Conservation (phyloP, 345 rosid genomes). For the Citrus unshiu region DNA sequence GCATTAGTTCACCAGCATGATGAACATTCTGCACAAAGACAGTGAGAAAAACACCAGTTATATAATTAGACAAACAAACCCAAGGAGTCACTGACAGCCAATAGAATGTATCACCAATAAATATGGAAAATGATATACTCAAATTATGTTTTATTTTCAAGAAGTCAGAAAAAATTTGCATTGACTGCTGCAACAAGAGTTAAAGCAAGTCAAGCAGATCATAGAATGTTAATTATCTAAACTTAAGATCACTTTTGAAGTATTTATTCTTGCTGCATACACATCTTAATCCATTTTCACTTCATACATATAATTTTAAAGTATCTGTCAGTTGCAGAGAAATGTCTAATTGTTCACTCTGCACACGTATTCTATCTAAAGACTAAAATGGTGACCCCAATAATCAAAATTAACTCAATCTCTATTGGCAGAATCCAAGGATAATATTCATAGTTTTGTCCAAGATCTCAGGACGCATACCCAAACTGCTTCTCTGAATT, state of each 20-base stretch:
- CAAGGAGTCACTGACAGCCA: background rate
- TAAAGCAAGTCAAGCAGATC: background rate
- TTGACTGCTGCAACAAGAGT: background rate
- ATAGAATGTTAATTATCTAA: background rate
- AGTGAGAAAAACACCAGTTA: constrained; percentile 1
- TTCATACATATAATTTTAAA: background rate
- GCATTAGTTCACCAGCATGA: constrained; percentile 82
- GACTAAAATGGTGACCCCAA: background rate
- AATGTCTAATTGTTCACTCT: background rate
- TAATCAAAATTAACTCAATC: background rate
- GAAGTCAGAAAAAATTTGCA: background rate
- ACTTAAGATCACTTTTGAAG: background rate
- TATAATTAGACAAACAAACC: background rate
- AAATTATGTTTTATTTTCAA: background rate
- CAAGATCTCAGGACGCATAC: constrained; percentile 34
- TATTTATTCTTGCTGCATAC: background rate
- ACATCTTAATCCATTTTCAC: background rate
- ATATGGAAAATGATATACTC: constrained; percentile 5
- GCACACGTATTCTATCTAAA: background rate
- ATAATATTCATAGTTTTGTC: background rate
- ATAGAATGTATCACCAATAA: background rate
- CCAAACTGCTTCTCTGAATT: constrained; percentile 83
- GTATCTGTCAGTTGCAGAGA: background rate
- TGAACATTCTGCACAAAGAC: constrained; percentile 68
- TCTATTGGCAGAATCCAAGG: background rate